Percentiles rank a stretch among this genome's conserved stretches.
Conservation (phyloP, 805 yeast species). For the Zygotorulaspora florentina region DNA sequence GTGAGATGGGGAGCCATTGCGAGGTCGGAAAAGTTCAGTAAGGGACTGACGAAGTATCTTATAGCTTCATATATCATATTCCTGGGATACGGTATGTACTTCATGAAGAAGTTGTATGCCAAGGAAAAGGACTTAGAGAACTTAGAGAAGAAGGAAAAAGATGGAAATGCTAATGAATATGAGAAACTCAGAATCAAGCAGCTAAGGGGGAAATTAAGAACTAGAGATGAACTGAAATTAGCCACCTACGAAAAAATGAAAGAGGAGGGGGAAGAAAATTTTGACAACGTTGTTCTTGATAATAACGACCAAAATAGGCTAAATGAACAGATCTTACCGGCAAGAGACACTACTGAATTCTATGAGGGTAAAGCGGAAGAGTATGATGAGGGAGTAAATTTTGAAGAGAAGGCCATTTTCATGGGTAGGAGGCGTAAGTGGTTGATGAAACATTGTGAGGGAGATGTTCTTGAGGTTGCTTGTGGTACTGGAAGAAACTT, state of each 20-base stretch:
- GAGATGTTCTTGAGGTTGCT: constrained; percentile 91
- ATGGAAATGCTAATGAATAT: constrained; percentile 47
- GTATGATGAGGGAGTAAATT: constrained; percentile 74
- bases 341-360: constrained; percentile 77
- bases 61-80: constrained; percentile 56
- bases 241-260: constrained; percentile 55
- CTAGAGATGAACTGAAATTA: constrained; percentile 58
- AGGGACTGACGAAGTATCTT: constrained; percentile 59
- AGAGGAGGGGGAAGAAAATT: constrained; percentile 35
- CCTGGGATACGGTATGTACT: constrained; percentile 54
- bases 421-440: constrained; percentile 65
- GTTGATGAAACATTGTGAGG: constrained; percentile 71
- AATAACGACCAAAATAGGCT: constrained; percentile 33
- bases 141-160: constrained; percentile 38
- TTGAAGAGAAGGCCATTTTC: constrained; percentile 44
- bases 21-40: constrained; percentile 54
- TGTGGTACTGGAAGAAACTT: constrained; percentile 96
- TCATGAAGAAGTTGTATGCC: constrained; percentile 60
- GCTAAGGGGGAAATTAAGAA: constrained; percentile 54
- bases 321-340: constrained; percentile 48
- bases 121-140: constrained; percentile 58
- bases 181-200: constrained; percentile 61
- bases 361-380: constrained; percentile 73
- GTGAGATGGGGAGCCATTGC: constrained; percentile 52
- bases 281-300: constrained; percentile 32